These are phyloP conservation scores for Euryodendron excelsum DNA, from an alignment of 148 eudicot genomes.

Conservation along the genomic window DNA sequence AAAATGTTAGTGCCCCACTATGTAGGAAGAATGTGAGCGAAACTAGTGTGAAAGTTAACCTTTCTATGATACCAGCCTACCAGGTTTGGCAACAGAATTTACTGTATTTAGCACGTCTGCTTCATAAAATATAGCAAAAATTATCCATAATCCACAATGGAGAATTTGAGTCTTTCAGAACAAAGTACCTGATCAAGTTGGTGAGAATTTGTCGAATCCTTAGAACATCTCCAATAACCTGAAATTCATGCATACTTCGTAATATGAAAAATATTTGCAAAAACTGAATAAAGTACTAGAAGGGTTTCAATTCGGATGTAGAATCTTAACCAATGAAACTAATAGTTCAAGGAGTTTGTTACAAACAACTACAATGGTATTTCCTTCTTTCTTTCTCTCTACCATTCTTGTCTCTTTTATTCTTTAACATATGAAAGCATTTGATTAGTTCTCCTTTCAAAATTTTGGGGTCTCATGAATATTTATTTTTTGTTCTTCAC, in stretches of 20 bases:
- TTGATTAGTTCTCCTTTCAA: too few relatives aligned
- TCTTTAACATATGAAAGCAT: too few relatives aligned
- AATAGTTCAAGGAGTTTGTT: too few relatives aligned
- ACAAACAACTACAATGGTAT: too few relatives aligned
- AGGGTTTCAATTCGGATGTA: too few relatives aligned
- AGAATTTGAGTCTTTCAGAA: neutral
- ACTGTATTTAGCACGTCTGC: neutral
- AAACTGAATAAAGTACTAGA: neutral
- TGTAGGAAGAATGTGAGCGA: neutral
- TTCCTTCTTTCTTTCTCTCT: too few relatives aligned
- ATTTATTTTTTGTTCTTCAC: too few relatives aligned
- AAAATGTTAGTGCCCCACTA: neutral
- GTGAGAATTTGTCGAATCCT: constrained; percentile 95
- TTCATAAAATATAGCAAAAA: neutral
- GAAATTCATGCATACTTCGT: constrained; percentile 24
- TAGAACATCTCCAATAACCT: constrained; percentile 93
- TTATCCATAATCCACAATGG: neutral
- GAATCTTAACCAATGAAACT: too few relatives aligned
- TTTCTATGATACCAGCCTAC: neutral
- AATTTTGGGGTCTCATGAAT: too few relatives aligned
- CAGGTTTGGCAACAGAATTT: neutral
- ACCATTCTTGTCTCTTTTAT: too few relatives aligned
- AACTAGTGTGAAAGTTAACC: neutral
- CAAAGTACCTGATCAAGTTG: constrained; percentile 76
- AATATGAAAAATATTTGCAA: neutral